These are phyloP conservation scores for Dimocarpus longan DNA, from an alignment of 345 rosid genomes.

Conservation along the genomic window DNA sequence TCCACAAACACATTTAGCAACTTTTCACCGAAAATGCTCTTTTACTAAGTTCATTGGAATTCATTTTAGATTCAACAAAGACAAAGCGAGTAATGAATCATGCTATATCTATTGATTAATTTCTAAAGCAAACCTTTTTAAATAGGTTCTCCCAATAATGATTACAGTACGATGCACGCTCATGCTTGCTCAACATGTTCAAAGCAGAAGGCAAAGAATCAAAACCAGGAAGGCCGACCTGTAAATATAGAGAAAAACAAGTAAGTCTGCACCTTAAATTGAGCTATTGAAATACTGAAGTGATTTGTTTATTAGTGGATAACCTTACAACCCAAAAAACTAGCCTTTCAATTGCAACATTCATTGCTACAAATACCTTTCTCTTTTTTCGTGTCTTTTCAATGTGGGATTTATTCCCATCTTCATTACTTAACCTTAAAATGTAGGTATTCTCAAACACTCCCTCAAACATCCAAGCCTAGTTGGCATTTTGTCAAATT, in stretches of 20 bases:
- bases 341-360: neutral
- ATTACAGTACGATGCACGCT: constrained; percentile 98
- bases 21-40: neutral
- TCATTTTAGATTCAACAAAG: neutral
- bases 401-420: neutral
- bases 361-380: neutral
- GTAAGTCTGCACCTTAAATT: constrained; percentile 18
- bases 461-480: neutral
- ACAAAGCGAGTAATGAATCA: neutral
- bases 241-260: constrained; percentile 37
- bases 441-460: neutral
- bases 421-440: neutral
- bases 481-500: neutral
- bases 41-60: neutral
- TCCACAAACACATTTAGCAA: constrained; percentile 6
- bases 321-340: neutral
- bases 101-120: neutral
- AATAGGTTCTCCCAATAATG: constrained; percentile 95
- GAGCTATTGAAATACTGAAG: neutral
- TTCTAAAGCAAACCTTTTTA: constrained; percentile 68
- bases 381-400: neutral
- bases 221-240: constrained; percentile 99
- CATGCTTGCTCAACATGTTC: constrained; percentile 91
- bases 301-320: neutral
- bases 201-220: constrained; percentile 96